These are phyloP conservation scores for Bolboschoenus planiculmis DNA, from an alignment of 176 grass and related monocot species.

Conservation along the genomic window DNA sequence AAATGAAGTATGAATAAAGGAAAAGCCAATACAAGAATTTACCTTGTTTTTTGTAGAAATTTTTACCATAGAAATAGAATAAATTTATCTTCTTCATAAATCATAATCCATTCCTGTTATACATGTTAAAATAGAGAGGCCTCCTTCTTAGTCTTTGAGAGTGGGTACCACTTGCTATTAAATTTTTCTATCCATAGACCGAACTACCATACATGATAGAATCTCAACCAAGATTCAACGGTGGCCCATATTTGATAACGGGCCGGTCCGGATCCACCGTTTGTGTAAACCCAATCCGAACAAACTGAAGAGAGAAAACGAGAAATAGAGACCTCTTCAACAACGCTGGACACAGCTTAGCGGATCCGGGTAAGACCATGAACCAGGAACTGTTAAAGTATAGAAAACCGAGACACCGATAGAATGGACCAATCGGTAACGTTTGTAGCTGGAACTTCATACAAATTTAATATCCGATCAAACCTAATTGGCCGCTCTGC, in stretches of 20 bases:
- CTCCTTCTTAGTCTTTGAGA: neutral
- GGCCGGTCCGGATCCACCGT: neutral
- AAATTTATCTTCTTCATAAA: neutral
- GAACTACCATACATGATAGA: slow-evolving; percentile 12
- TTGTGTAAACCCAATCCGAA: neutral
- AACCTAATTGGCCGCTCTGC: neutral
- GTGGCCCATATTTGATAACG: neutral
- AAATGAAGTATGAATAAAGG: neutral
- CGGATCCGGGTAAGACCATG: neutral
- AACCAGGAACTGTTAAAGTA: neutral
- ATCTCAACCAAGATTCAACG: slow-evolving; percentile 24
- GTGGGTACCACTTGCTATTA: neutral
- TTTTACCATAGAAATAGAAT: neutral
- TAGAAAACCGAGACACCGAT: neutral
- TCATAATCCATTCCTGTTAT: neutral
- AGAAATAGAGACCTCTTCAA: neutral
- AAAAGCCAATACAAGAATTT: neutral
- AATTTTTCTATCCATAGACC: neutral
- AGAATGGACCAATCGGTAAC: neutral
- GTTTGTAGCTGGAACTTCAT: neutral
- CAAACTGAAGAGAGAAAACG: neutral
- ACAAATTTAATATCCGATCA: neutral
- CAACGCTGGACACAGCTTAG: neutral
- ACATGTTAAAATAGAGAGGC: neutral
- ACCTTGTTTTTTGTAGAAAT: neutral